Base-by-base conservation (phyloP, 495 filamentous ascomycete genomes). In the Podospora appendiculata region DNA sequence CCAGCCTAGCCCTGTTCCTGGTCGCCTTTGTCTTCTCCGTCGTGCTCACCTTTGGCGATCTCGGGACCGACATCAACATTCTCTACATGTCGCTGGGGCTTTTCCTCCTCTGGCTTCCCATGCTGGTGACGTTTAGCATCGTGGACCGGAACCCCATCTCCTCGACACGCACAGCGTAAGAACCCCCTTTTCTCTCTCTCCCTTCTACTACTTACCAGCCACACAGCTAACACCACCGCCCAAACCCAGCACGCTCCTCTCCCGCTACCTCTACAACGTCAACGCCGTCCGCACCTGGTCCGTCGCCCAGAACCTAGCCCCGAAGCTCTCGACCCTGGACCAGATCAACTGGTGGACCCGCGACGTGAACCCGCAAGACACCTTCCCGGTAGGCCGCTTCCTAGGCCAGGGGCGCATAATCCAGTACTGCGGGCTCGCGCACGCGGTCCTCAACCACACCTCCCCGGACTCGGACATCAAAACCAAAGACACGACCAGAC, bases 121-220 rank as follows among this genome's bases (percentile, higher is more conserved):
- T 57, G 32, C 41, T 57, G 7, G 55, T 57, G 6, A 39, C 46
- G 13, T 52, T 57, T 16, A 50, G 50, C 32, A 42, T 49, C 6
- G 51, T 57, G 11, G 50, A 53, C 40, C n/a, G 50, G 3, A 53
- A 57, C 34, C 55, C 49, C 38, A 33, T 57, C 3, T 57, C 54
- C 4, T 32, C 54, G 32, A 50, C 50, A 0, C 46, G 50, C 12
- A 8, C 14, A 7, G 13, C 17, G 41, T 48, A 46, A 8, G 5
- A 6, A 13, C 25, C 25, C 25, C 25, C 25, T 25, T 25, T 25
- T 25, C 25, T 5, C 25, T 25, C 25, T 25, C 25, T n/a, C n/a
- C n/a, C n/a, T n/a, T n/a, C n/a, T n/a, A n/a, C n/a, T n/a, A n/a
- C n/a, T n/a, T n/a, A n/a, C n/a, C n/a, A n/a, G n/a, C n/a, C n/a